phyloP scores from a whole-genome alignment of 164 flowering plant species.

The Magnolia changhungtana region DNA sequence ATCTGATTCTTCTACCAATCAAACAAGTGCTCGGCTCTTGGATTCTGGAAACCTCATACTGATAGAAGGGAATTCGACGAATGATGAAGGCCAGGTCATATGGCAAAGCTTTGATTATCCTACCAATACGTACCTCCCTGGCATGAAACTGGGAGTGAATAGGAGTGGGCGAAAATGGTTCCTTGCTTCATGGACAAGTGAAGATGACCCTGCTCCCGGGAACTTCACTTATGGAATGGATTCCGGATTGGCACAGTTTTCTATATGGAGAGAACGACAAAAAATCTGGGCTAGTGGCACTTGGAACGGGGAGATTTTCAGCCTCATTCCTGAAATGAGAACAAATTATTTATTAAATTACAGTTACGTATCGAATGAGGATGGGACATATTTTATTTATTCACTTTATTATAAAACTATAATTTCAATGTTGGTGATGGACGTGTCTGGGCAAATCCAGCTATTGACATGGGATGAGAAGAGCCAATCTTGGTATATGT shows the following conservation, averaged over 20 bases:
- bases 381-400: too few species aligned
- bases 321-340: not conserved
- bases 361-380: not conserved
- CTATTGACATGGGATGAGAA: too few species aligned
- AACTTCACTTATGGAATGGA: not conserved
- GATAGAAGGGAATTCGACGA: not conserved
- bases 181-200: constrained; percentile 42
- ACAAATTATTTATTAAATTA: not conserved
- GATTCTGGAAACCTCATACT: constrained; percentile 52
- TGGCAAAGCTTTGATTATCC: constrained; percentile 71
- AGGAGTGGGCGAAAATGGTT: constrained; percentile 28
- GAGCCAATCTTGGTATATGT: too few species aligned
- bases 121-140: constrained; percentile 31
- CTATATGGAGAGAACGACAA: not conserved
- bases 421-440: too few species aligned
- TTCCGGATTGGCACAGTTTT: not conserved
- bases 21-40: constrained; percentile 27
- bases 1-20: constrained; percentile 10
- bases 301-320: not conserved
- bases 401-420: too few species aligned
- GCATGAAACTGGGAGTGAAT: constrained; percentile 45
- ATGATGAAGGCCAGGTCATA: constrained; percentile 10
- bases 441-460: too few species aligned
- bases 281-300: not conserved
- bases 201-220: constrained; percentile 34